Evolutionary conservation across 768 basidiomycete genomes (phyloP), one percentile per base, ranked within the genome.

Genomic region (Tylopilus felleus): DNA sequence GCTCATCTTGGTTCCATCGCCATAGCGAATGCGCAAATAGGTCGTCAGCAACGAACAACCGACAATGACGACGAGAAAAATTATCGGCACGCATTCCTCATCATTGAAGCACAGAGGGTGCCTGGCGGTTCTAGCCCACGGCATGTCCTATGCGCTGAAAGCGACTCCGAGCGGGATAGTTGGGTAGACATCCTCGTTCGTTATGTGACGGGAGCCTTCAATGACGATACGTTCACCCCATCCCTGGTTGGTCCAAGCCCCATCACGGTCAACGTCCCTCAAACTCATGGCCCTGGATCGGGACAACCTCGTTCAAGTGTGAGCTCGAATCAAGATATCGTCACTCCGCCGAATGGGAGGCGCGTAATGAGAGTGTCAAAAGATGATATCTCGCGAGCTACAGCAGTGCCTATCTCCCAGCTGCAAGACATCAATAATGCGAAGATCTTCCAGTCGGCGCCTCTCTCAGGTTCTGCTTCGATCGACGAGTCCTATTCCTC

Each of bases 71-170:
- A 94, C 49, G 93, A 97, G 62, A 91, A 92, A 65, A 90, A 96
- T 60, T 97, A 97, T 61, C 84, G 94, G 22, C 97, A 99, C 67
- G 97, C 97, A 1, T 98, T 99, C 74, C 83, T 99, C 57, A 91
- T 99, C 63, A 93, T 98, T 56, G 95, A 97, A 70, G 84, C 84
- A 19, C 90, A 84, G 71, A 88, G 82, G 58, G 83, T 79, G 3
- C 83, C 87, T 2, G 80, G 81, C 31, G 86, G 84, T 17, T 78
- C 82, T 45, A 83, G 82, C 63, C 77, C 88, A 28, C 83, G 92
- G 17, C 96, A 98, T 66, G 95, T 99, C 38, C 76, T 99, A 5
- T 98, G 97, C 65, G 97, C 97, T 0, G 93, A 97, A 73, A 97
- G 92, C 66, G 97, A 99, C 71, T 74, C 79, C 41, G 94, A 96